Evolutionary conservation across 306 rosid genomes (phyloP).

Genomic region (Lathyrus sativus): DNA sequence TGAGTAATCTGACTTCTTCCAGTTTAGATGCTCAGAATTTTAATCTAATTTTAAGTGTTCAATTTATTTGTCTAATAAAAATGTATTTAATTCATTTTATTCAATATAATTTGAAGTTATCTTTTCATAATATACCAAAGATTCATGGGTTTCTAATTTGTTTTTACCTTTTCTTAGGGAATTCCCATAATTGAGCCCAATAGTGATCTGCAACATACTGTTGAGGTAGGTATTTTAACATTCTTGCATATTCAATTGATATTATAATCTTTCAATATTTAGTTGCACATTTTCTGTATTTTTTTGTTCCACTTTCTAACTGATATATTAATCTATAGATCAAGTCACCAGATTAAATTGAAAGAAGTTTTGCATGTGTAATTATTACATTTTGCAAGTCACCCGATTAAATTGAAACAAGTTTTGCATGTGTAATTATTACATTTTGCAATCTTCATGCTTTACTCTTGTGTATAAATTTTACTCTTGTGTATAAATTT

Average conservation of each 20-base stretch:
- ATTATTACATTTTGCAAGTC: not conserved
- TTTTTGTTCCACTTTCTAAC: conserved; percentile 9
- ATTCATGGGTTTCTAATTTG: conserved; percentile 27
- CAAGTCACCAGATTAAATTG: conserved; percentile 69
- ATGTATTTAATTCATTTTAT: conserved; percentile 23
- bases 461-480: not conserved
- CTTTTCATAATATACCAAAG: conserved; percentile 22
- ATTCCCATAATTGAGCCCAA: conserved; percentile 82
- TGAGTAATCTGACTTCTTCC: conserved; percentile 50
- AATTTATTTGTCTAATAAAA: not conserved
- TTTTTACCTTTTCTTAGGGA: conserved; percentile 56
- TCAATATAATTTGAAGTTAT: conserved; percentile 14
- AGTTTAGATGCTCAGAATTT: conserved; percentile 11
- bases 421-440: conserved; percentile 10
- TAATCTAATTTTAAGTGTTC: conserved; percentile 6
- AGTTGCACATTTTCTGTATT: conserved; percentile 4
- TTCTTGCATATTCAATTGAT: conserved; percentile 1
- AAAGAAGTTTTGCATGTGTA: conserved; percentile 38
- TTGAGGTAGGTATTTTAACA: conserved; percentile 61
- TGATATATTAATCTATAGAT: conserved; percentile 54
- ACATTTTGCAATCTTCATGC: conserved; percentile 1
- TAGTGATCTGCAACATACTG: conserved; percentile 73
- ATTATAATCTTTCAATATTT: not conserved
- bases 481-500: conserved; percentile 5
- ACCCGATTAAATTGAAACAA: too few species aligned